phyloP scores from a whole-genome alignment of 2,329 filamentous ascomycete genomes.

The Exophiala sp. region DNA sequence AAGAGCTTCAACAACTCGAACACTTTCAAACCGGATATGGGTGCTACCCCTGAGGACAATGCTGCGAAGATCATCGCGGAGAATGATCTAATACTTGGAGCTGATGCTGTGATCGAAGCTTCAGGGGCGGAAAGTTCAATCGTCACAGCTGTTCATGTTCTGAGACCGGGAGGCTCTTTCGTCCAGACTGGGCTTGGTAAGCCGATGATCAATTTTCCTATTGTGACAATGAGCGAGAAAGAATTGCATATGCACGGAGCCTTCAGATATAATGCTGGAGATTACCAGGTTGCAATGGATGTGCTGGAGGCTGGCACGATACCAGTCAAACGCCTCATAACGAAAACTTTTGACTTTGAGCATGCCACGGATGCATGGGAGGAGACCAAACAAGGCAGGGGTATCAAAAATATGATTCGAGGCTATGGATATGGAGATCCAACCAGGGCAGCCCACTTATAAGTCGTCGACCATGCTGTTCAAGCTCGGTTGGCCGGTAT shows the following conservation, averaged over 20 bases:
- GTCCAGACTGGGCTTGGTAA: slow-evolving; percentile 38
- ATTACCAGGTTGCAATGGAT: slow-evolving; percentile 39
- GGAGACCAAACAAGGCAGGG: slow-evolving; percentile 27
- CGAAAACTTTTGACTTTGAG: slow-evolving; percentile 34
- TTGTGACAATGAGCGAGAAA: slow-evolving; percentile 36
- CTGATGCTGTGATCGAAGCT: slow-evolving; percentile 42
- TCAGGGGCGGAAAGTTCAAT: slow-evolving; percentile 44
- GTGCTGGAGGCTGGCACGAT: slow-evolving; percentile 33
- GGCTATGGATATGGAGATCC: slow-evolving; percentile 24
- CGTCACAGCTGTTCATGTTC: slow-evolving; percentile 42
- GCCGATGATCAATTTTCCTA: slow-evolving; percentile 37
- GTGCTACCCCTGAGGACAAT: slow-evolving; percentile 27
- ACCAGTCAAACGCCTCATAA: slow-evolving; percentile 34
- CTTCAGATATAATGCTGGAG: slow-evolving; percentile 35
- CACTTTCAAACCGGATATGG: slow-evolving; percentile 21
- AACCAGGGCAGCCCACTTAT: slow-evolving; percentile 14
- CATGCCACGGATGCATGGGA: slow-evolving; percentile 36
- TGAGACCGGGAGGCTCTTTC: slow-evolving; percentile 32
- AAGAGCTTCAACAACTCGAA: slow-evolving; percentile 7
- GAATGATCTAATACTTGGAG: slow-evolving; percentile 38
- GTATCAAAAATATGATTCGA: slow-evolving; percentile 30
- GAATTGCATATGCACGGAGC: slow-evolving; percentile 35
- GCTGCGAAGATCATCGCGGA: slow-evolving; percentile 34
- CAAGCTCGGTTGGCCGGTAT: neutral
- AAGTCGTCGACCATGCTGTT: neutral